phyloP scores from a whole-genome alignment of 441 rosid species.

The Erodium texanum region DNA sequence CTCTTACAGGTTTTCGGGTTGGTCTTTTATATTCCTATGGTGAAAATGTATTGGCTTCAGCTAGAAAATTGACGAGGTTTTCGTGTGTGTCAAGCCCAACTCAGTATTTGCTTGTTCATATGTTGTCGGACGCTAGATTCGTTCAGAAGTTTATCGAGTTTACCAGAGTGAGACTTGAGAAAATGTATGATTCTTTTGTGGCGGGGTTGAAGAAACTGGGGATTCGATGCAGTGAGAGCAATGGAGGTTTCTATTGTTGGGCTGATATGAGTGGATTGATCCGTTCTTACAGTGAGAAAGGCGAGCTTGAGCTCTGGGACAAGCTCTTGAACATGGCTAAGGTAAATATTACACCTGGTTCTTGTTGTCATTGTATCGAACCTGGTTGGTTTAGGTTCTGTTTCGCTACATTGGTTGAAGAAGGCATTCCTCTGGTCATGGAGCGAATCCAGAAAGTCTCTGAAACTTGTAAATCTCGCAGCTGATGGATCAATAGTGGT shows the following conservation, averaged over 20 bases:
- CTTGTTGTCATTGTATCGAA: neutral
- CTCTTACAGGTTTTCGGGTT: conserved; percentile 54
- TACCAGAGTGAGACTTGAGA: conserved; percentile 45
- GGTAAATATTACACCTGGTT: conserved; percentile 67
- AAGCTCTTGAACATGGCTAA: conserved; percentile 58
- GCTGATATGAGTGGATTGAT: conserved; percentile 73
- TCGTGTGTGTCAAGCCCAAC: conserved; percentile 59
- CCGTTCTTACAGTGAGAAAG: conserved; percentile 66
- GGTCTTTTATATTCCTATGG: conserved; percentile 64
- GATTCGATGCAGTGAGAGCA: conserved; percentile 41
- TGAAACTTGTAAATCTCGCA: neutral
- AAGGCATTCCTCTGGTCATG: neutral
- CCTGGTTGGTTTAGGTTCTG: neutral
- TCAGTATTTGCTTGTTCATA: conserved; percentile 46
- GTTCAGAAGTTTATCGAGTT: conserved; percentile 17
- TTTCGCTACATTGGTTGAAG: neutral
- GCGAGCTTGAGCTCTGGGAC: conserved; percentile 84
- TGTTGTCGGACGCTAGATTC: conserved; percentile 35
- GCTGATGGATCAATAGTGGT: neutral
- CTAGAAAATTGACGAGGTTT: conserved; percentile 52
- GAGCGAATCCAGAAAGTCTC: neutral
- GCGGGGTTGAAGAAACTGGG: conserved; percentile 56
- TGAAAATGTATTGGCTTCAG: conserved; percentile 44
- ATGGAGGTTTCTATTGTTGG: conserved; percentile 78
- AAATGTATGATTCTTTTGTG: conserved; percentile 29